Base-by-base conservation (phyloP, 176 grass and related monocot species). In the Musa beccarii region DNA sequence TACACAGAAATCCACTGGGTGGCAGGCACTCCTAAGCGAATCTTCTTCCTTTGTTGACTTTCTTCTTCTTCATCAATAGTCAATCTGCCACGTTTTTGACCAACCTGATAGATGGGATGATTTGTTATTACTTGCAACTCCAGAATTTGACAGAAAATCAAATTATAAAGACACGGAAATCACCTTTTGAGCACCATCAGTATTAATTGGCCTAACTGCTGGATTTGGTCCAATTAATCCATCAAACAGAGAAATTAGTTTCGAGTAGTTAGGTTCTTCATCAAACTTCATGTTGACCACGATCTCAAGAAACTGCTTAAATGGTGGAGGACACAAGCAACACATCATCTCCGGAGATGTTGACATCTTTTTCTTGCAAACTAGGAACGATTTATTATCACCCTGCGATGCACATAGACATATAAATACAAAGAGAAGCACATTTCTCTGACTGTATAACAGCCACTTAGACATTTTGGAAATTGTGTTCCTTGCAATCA, bases 251-350 rank as follows among this genome's bases (percentile, higher is more conserved):
- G 92, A 95, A 68, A 95, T 95, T 63, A 91, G 79, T 78, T 88
- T 90, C 29, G 88, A 70, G 69, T 95, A 95, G 83, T 95, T 95
- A 71, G 92, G 92, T 57, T 95, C 92, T 74, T 95, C 92, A 59
- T 95, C 92, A 86, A 95, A 95, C 77, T 95, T 95, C 92, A 95
- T 84, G 81, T 95, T 95, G 43, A 95, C 92, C 77, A 91, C 86
- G 51, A 68, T 73, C 73, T 91, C 88, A 73, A 88, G 88, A 83
- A 95, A 95, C 54, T 79, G 83, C 72, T 78, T 88, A 64, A 95
- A 95, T 81, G 92, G 78, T 79, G 87, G 81, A 80, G 92, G 88
- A 75, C 88, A 95, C 53, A 88, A 84, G 70, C 88, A 83, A 12
- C 92, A 90, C 53, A 91, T 83, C 69, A 61, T 82, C 69, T 95